Evolutionary conservation across 805 yeast species (phyloP), one percentile per base, ranked within the genome.

Genomic region (Cyberlindnera nakhonratchasimensis): DNA sequence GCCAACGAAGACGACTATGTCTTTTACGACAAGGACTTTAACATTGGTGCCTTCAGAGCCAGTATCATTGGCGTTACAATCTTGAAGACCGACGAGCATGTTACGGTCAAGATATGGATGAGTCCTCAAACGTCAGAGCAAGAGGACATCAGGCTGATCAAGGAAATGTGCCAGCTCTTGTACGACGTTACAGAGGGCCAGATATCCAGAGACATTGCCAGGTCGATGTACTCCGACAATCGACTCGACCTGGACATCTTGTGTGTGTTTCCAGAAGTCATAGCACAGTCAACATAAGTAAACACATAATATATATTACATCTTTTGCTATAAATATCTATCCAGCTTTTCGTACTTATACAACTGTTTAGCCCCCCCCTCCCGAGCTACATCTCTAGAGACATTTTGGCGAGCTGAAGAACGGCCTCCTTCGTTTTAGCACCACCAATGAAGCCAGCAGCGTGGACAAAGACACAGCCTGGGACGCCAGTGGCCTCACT

Each of bases 371-470:
- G 17, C 30, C 28, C 12, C 17, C 16, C 19, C 25, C 25, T 23
- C 25, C 11, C 25, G 10, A 23, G 25, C 33, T n/a, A 42, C 37
- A 19, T 18, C 37, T 39, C 41, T 37, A 67, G 47, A 35, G 70
- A 64, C 58, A 64, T 55, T 47, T 66, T 67, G 6, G 98, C 97
- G 64, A 93, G 72, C 57, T 77, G 65, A 44, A 88, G 61, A 12
- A 82, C 97, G 24, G 86, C 84, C 39, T 88, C 96, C 49, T 72
- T 69, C 19, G 95, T 75, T 58, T 80, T 72, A 43, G 91, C 87
- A 40, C 99, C 99, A 34, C 99, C 99, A 57, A 93, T 93, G 66
- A 93, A 93, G 0, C 99, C 98, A 31, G 96, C 86, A 33, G 98
- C 96, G 56, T 93, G 99, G 44, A 93, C 80, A 59, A 93, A 93